Conservation (phyloP, 2,329 filamentous ascomycete genomes). For the Rutstroemia sp. region DNA sequence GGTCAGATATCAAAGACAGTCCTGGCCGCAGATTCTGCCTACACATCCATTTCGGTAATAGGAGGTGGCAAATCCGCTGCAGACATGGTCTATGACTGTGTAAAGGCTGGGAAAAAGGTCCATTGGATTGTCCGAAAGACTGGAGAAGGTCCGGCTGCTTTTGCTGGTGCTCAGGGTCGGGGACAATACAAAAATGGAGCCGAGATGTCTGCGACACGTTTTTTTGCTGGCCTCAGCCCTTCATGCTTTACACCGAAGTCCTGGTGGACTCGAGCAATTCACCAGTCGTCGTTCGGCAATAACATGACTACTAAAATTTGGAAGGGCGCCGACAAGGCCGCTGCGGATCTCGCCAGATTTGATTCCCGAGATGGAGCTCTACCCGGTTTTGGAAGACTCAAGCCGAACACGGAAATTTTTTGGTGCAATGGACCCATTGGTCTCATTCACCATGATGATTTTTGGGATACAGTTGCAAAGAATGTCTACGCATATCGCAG, state of each 20-base stretch:
- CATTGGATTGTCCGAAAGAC: background rate
- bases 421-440: conserved; percentile 25
- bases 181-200: conserved; percentile 5
- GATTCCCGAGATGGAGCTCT: conserved; percentile 15
- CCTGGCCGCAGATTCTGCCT: background rate
- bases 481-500: conserved; percentile 8
- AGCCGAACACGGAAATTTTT: conserved; percentile 17
- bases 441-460: conserved; percentile 23
- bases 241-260: conserved; percentile 11
- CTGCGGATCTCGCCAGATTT: conserved; percentile 21
- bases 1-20: conserved; percentile 3
- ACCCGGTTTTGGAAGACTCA: conserved; percentile 6
- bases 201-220: conserved; percentile 16
- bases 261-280: conserved; percentile 10
- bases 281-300: conserved; percentile 13
- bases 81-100: conserved; percentile 1
- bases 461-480: conserved; percentile 22
- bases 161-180: background rate
- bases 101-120: background rate
- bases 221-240: conserved; percentile 10
- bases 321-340: conserved; percentile 16
- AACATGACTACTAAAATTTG: conserved; percentile 19
- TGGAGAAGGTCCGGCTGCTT: background rate
- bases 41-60: background rate
- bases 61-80: conserved; percentile 3